Percentiles rank a stretch among this genome's conserved stretches.
These are phyloP conservation scores for Limtongia smithiae DNA, from an alignment of 805 yeast species.

Conservation along the genomic window DNA sequence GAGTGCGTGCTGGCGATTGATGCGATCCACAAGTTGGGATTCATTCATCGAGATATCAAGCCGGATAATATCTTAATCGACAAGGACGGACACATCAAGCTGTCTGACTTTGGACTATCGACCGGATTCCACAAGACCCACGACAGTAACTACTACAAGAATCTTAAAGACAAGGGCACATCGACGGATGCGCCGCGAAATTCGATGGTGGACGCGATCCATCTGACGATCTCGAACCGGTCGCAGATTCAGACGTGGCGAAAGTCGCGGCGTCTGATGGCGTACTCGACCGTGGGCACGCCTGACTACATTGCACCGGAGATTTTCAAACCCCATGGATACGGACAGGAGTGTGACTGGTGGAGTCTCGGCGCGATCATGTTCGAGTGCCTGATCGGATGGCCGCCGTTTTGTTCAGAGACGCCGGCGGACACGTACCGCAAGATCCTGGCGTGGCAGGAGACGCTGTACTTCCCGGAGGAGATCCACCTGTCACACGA, in stretches of 20 bases:
- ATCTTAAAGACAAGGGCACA: constrained; percentile 60
- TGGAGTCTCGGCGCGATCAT: constrained; percentile 95
- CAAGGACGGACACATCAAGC: constrained; percentile 65
- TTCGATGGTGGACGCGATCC: constrained; percentile 89
- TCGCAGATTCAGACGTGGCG: constrained; percentile 97
- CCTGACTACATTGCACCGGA: constrained; percentile 97
- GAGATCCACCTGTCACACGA: constrained; percentile 87
- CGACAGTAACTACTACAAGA: constrained; percentile 80
- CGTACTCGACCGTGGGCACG: constrained; percentile 93
- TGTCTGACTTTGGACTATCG: constrained; percentile 73
- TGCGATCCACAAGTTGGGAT: constrained; percentile 87
- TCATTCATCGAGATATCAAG: constrained; percentile 94
- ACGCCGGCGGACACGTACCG: constrained; percentile 92
- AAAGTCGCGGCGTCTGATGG: constrained; percentile 85
- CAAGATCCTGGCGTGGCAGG: constrained; percentile 88
- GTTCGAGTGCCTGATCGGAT: constrained; percentile 93
- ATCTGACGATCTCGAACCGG: constrained; percentile 88
- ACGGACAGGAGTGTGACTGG: constrained; percentile 97
- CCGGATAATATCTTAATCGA: constrained; percentile 94
- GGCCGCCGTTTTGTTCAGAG: constrained; percentile 97
- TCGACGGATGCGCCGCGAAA: constrained; percentile 49
- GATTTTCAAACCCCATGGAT: constrained; percentile 86
- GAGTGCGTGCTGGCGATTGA: constrained; percentile 94
- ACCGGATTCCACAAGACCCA: constrained; percentile 95
- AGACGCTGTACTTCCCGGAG: constrained; percentile 82